Evolutionary conservation across 495 filamentous ascomycete genomes (phyloP).

Genomic region (Aspergillus leporis): DNA sequence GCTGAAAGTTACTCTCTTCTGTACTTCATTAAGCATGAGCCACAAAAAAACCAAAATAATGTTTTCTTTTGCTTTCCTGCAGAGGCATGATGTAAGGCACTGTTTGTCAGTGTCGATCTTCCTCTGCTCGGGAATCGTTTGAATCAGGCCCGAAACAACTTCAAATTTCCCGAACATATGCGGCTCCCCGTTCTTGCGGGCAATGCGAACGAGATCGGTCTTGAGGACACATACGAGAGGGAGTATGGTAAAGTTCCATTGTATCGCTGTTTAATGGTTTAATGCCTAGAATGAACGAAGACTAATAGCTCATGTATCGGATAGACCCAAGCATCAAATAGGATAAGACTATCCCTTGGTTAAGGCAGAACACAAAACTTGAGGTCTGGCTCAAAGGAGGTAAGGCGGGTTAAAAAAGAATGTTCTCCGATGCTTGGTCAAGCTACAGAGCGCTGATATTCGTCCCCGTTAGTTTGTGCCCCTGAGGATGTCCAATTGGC

Average conservation of each 20-base stretch:
- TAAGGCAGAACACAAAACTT: conserved; percentile 80
- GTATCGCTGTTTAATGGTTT: not conserved
- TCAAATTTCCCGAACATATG: conserved; percentile 34
- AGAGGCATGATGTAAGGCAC: conserved; percentile 77
- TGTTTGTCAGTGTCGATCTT: conserved; percentile 93
- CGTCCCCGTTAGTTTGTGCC: conserved; percentile 55
- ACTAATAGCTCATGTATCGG: no score
- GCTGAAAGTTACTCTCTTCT: conserved; percentile 57
- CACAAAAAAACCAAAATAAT: no score
- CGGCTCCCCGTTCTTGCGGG: conserved; percentile 14
- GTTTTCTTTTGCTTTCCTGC: not conserved
- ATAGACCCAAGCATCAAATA: conserved; percentile 72
- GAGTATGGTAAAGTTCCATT: conserved; percentile 6
- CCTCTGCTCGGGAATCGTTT: conserved; percentile 71
- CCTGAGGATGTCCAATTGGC: conserved; percentile 74
- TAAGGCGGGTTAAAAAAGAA: not conserved
- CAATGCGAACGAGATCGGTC: conserved; percentile 3
- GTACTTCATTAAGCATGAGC: not conserved
- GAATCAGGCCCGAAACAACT: conserved; percentile 40
- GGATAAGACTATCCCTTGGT: conserved; percentile 83
- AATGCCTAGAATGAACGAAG: no score
- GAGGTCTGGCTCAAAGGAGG: conserved; percentile 86
- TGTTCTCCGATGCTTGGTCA: not conserved
- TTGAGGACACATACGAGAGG: conserved; percentile 9
- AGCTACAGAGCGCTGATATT: not conserved